phyloP scores from a whole-genome alignment of 352 stramenopile genomes.

The Elongisporangium anandrum region DNA sequence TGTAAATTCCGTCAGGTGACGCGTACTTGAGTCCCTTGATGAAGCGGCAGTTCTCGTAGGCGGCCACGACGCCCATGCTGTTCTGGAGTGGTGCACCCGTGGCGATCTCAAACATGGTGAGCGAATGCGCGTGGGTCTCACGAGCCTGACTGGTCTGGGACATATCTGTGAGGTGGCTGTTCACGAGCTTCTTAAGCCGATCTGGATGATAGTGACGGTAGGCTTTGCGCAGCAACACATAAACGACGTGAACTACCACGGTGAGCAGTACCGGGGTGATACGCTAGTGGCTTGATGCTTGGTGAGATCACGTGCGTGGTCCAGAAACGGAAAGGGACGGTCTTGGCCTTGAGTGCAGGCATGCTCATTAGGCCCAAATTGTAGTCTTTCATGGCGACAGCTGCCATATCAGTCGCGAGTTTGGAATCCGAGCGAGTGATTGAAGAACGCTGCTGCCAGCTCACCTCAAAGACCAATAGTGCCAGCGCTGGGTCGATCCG shows the following conservation, averaged over 20 bases:
- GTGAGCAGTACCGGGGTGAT: conserved; percentile 24
- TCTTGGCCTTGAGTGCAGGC: conserved; percentile 11
- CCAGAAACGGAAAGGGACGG: conserved; percentile 27
- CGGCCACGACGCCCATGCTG: conserved; percentile 21
- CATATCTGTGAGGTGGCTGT: background rate
- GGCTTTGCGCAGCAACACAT: conserved; percentile 19
- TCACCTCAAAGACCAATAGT: conserved; percentile 5
- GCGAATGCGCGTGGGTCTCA: conserved; percentile 18
- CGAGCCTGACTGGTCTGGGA: conserved; percentile 6
- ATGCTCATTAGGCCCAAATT: conserved; percentile 5
- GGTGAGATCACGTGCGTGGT: conserved; percentile 21
- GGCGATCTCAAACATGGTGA: conserved; percentile 33
- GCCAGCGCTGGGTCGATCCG: conserved; percentile 12
- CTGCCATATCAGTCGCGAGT: background rate
- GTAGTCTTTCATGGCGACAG: background rate
- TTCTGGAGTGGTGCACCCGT: conserved; percentile 25
- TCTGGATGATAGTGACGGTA: conserved; percentile 24
- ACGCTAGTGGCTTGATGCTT: conserved; percentile 14
- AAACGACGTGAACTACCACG: conserved; percentile 12
- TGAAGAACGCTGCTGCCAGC: conserved; percentile 4
- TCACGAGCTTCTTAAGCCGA: background rate
- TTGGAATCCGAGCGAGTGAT: background rate
- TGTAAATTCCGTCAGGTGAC: conserved; percentile 35
- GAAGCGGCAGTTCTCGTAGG: conserved; percentile 46
- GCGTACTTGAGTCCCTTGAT: conserved; percentile 46